Base-by-base conservation (phyloP, 495 filamentous ascomycete species). In the Penicillium argentinense region DNA sequence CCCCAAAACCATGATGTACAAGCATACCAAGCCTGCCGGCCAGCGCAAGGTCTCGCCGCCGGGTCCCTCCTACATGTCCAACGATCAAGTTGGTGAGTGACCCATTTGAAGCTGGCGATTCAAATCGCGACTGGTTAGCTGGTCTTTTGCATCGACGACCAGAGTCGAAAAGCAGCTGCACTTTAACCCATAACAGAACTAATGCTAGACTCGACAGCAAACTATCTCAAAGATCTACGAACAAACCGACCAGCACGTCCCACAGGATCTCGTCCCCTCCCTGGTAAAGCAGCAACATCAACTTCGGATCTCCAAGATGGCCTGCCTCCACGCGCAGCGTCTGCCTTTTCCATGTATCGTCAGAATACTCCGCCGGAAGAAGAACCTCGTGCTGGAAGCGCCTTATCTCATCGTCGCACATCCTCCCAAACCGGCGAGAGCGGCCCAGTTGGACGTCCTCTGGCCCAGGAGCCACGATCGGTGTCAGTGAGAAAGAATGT, bases 51-150 rank as follows among this genome's bases (percentile, higher is more conserved):
- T 81, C 51, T 83, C 83, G 34, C 84, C 85, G 50, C 84, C 88
- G 17, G 83, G 83, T 27, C 85, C 87, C 18, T 77, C 80, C 28
- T 95, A 88, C 70, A 96, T 96, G 91, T 82, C 83, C 26, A 82
- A 82, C 62, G 83, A 91, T 34, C 89, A 96, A 69, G 85, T 95
- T 64, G 87, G 91, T 96, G 72, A 75, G 81, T 32, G 24, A 45
- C 30, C 50, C 60, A 45, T 56, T 54, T 42, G 55, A 11, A 38
- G 9, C 21, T 25, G 6, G 30, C n/a, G 25, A 26, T 19, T 54
- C 28, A 57, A 56, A 44, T 56, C 60, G 5, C 13, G 7, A 33
- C 6, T 8, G 30, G 30, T 12, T n/a, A n/a, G 30, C 24, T 14
- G 18, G 13, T 19, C 25, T 30, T n/a, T n/a, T n/a, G n/a, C n/a